These are phyloP conservation scores for Casuarina glauca DNA, from an alignment of 306 rosid species.

Conservation along the genomic window DNA sequence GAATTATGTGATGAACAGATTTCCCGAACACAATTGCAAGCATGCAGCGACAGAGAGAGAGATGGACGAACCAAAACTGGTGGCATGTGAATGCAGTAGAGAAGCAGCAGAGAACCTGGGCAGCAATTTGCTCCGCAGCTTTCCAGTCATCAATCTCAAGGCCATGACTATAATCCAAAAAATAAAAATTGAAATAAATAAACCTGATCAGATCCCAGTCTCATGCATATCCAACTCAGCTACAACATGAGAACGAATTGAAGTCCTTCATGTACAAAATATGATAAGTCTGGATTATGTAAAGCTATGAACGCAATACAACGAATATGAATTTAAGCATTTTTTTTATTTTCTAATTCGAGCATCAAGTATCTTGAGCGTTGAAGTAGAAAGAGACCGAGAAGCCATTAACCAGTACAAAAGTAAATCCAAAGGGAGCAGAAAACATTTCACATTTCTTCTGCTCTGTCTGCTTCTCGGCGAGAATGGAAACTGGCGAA, in stretches of 20 bases:
- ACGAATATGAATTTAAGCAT: neutral
- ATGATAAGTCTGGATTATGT: neutral
- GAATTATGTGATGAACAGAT: neutral
- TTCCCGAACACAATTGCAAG: neutral
- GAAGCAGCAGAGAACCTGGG: conserved; percentile 56
- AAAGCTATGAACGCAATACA: neutral
- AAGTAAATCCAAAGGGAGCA: neutral
- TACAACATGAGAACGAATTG: neutral
- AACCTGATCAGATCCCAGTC: neutral
- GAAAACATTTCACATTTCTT: neutral
- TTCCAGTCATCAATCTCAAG: conserved; percentile 49
- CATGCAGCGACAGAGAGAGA: conserved; percentile 15
- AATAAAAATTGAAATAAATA: neutral
- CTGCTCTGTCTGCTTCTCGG: too few species aligned
- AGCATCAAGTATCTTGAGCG: neutral
- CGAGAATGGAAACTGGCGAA: neutral
- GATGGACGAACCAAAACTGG: conserved; percentile 78
- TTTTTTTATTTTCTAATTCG: neutral
- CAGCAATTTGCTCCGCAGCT: conserved; percentile 48
- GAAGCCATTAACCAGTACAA: too few species aligned
- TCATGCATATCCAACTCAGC: neutral
- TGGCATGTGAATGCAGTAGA: conserved; percentile 81
- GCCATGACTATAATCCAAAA: conserved; percentile 51
- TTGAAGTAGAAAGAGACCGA: neutral
- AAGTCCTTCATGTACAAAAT: neutral